These are phyloP conservation scores for Claviceps sp. DNA, from an alignment of 2,329 filamentous ascomycete species.

Conservation along the genomic window DNA sequence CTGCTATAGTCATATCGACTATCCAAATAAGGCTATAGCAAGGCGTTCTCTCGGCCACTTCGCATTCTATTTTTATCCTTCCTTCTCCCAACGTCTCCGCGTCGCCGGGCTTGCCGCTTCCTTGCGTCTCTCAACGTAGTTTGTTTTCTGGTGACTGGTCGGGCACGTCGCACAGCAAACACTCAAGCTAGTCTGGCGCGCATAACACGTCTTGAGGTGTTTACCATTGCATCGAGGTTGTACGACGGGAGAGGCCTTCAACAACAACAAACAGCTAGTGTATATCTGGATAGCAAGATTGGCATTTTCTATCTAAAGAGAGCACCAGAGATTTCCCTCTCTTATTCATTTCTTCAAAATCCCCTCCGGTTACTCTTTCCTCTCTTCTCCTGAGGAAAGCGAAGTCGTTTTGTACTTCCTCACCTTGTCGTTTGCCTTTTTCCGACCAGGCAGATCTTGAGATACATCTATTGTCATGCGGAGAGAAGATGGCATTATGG, in stretches of 20 bases:
- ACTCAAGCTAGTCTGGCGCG: not conserved
- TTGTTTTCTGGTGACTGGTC: not conserved
- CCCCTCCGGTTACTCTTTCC: not conserved
- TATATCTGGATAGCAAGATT: not conserved
- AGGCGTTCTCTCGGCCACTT: not conserved
- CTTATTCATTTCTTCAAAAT: not conserved
- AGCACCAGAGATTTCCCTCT: not conserved
- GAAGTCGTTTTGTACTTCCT: not conserved
- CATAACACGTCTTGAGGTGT: not conserved
- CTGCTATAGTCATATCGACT: no score
- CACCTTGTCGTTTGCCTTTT: not conserved
- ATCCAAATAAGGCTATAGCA: not conserved
- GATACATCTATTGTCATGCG: slow-evolving; percentile 8
- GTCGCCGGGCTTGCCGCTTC: not conserved
- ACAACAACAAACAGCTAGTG: not conserved
- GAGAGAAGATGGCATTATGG: slow-evolving; percentile 14
- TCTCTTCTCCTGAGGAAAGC: not conserved
- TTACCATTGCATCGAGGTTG: not conserved
- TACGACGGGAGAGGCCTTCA: not conserved
- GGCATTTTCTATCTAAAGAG: not conserved
- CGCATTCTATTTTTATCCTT: not conserved
- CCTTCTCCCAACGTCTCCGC: not conserved
- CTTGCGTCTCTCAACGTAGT: not conserved
- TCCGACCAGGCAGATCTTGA: not conserved
- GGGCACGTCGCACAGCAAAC: not conserved